Evolutionary conservation across 2,329 filamentous ascomycete genomes (phyloP).

Genomic region (Talaromyces sp.): DNA sequence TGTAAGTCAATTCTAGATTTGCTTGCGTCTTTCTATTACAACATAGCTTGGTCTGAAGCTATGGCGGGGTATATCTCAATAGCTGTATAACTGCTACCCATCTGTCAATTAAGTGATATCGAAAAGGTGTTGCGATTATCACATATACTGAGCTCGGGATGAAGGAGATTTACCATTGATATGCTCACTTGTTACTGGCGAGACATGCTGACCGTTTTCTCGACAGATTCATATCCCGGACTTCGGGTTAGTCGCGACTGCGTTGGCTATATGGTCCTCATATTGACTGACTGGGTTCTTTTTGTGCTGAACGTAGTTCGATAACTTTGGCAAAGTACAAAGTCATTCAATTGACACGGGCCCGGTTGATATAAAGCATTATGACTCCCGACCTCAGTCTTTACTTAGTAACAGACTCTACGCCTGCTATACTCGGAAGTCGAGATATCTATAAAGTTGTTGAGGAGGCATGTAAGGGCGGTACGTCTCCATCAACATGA

Average conservation of each 20-base stretch:
- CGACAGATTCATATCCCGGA: neutral
- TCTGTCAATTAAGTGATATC: neutral
- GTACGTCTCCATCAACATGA: conserved; percentile 34
- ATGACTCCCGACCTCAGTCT: conserved; percentile 65
- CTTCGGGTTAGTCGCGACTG: neutral
- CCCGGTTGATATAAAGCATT: neutral
- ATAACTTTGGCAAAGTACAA: neutral
- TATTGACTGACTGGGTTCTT: no score
- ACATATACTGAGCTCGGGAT: neutral
- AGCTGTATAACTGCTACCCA: neutral
- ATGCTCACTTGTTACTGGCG: neutral
- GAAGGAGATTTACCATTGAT: neutral
- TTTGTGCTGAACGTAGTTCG: no score
- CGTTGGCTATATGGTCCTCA: no score
- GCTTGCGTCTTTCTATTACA: neutral
- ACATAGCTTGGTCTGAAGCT: neutral
- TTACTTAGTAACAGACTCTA: conserved; percentile 91
- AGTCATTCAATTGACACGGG: neutral
- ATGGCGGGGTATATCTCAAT: neutral
- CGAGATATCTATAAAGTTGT: conserved; percentile 69
- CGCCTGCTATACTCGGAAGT: conserved; percentile 70
- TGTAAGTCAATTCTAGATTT: neutral
- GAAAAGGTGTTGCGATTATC: neutral
- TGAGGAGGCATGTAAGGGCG: conserved; percentile 67
- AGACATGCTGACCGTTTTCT: neutral